These are phyloP conservation scores for Epithele typhae DNA, from an alignment of 768 basidiomycete genomes.

Conservation along the genomic window DNA sequence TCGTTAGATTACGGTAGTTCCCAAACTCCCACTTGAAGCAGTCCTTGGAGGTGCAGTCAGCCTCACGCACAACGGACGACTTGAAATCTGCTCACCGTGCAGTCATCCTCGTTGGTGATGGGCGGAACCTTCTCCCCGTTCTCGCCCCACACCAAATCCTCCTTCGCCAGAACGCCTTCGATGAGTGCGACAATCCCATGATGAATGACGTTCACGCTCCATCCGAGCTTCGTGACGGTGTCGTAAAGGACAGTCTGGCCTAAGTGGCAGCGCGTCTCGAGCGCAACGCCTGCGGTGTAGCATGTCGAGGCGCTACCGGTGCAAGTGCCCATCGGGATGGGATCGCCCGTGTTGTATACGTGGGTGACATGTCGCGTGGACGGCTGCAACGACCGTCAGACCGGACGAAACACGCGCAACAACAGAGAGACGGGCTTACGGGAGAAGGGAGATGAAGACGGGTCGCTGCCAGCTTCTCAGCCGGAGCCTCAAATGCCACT, in stretches of 20 bases:
- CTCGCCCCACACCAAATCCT: constrained; percentile 23
- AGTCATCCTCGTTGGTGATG: constrained; percentile 53
- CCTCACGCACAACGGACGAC: constrained; percentile 1
- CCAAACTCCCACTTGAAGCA: constrained; percentile 74
- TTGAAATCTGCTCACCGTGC: constrained; percentile 43
- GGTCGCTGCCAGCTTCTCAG: constrained; percentile 36
- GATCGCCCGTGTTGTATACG: constrained; percentile 91
- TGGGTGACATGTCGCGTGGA: constrained; percentile 77
- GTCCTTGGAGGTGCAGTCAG: constrained; percentile 40
- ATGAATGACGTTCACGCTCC: constrained; percentile 71
- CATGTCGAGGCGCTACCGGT: constrained; percentile 76
- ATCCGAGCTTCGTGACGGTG: constrained; percentile 74
- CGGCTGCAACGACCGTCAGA: constrained; percentile 39
- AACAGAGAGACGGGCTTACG: constrained; percentile 36
- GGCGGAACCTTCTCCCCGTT: constrained; percentile 40
- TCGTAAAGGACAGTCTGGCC: constrained; percentile 83
- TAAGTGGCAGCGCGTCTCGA: constrained; percentile 84
- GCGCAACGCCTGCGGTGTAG: constrained; percentile 79
- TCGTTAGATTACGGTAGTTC: constrained; percentile 27
- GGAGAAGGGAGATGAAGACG: constrained; percentile 87
- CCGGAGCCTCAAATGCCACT: constrained; percentile 86
- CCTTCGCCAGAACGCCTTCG: constrained; percentile 56
- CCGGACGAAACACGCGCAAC: background rate
- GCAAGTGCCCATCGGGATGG: constrained; percentile 83
- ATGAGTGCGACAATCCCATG: constrained; percentile 71